phyloP scores from a whole-genome alignment of 805 yeast species.

The Cephaloascus fragrans region DNA sequence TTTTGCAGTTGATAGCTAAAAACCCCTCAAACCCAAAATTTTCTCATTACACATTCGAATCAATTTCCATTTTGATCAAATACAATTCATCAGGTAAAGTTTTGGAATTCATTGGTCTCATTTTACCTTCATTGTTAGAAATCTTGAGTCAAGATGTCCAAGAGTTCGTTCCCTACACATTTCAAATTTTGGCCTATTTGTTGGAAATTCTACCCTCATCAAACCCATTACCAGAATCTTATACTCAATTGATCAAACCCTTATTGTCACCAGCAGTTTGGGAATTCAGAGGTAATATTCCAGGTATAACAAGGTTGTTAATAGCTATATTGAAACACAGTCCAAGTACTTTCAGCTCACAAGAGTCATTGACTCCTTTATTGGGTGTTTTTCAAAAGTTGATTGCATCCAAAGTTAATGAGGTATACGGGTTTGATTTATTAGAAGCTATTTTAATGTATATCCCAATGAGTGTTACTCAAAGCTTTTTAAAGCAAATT shows the following conservation, averaged over 20 bases:
- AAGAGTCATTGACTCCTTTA: conserved; percentile 54
- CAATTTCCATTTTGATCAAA: conserved; percentile 68
- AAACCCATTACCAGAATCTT: conserved; percentile 51
- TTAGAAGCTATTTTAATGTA: conserved; percentile 56
- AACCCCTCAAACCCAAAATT: conserved; percentile 96
- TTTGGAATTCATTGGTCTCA: conserved; percentile 32
- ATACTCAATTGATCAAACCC: conserved; percentile 64
- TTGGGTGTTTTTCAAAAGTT: conserved; percentile 95
- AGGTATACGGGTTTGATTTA: conserved; percentile 75
- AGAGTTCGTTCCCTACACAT: conserved; percentile 87
- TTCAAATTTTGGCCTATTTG: conserved; percentile 79
- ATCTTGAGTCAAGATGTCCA: conserved; percentile 79
- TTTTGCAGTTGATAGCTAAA: conserved; percentile 61
- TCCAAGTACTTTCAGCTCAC: conserved; percentile 24
- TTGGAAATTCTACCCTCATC: conserved; percentile 49
- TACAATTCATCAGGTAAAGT: conserved; percentile 17
- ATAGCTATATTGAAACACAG: conserved; percentile 52
- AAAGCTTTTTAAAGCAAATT: conserved; percentile 56
- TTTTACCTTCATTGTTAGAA: conserved; percentile 58
- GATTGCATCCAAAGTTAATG: conserved; percentile 76
- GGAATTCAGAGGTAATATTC: conserved; percentile 90
- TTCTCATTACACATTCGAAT: conserved; percentile 84
- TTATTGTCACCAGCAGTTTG: conserved; percentile 83
- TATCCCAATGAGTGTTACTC: conserved; percentile 40
- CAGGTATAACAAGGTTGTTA: conserved; percentile 79